Evolutionary conservation across 2,329 filamentous ascomycete genomes (phyloP), one percentile per base, ranked within the genome.

Genomic region (Diaporthe caulivora): DNA sequence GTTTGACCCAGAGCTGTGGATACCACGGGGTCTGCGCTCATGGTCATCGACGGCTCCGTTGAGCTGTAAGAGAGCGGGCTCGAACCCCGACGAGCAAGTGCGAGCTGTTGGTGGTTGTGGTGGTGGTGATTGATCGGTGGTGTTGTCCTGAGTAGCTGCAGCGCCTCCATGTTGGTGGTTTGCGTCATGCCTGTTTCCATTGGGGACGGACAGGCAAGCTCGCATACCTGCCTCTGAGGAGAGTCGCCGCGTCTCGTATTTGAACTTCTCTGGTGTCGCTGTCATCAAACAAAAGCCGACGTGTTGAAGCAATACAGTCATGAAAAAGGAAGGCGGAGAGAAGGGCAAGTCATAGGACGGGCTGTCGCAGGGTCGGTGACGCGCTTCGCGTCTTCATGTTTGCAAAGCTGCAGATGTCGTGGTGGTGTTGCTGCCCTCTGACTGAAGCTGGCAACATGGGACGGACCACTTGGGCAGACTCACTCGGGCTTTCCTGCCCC

Each of bases 191-290:
- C 29, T 70, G 54, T 71, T 62, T 42, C 15, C 29, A n/a, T 42
- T 24, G 26, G 42, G 3, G 53, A 60, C 13, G 34, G 49, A 31
- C 68, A 37, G 53, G 51, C 51, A 57, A 70, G 51, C 42, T 65
- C 49, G 31, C 68, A 71, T 15, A 53, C 31, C 24, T 53, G 44
- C 29, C 24, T 31, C 21, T 42, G 31, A 10, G 57, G 55, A 18
- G 31, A 37, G 44, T 42, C 17, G 68, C n/a, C 15, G 15, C 62
- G 62, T 8, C 62, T 65, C 62, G 51, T 65, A 51, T 65, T 51
- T 65, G 44, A 51, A 44, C n/a, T 37, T 9, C 9, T 34, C 9
- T 34, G 34, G 29, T 29, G 37, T 37, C 26, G 42, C 29, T 65
- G 62, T 44, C 44, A 26, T 51, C 62, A 34, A 40, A 26, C 44